A percentile compares a stretch with the other conserved stretches of the same genome.
Evolutionary conservation across 192 early-diverging fungal genomes (phyloP).

Genomic region (Thoreauomyces humboldtii): DNA sequence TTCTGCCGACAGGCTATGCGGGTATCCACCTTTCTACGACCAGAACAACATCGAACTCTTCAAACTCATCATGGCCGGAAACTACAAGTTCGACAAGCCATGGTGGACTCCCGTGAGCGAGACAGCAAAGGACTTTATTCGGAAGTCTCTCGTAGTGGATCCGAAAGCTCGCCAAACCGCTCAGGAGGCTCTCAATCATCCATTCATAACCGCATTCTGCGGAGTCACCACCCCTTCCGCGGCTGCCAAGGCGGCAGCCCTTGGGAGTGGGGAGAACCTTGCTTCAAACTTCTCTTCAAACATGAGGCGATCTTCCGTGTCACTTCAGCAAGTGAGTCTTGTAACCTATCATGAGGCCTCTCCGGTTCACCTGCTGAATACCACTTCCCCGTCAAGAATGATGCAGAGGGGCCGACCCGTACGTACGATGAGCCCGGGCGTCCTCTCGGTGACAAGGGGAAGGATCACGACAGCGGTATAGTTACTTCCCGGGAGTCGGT

Average conservation of each 20-base stretch:
- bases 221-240: slow-evolving; percentile 6
- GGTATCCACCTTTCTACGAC: slow-evolving; percentile 80
- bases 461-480: slow-evolving; percentile 34
- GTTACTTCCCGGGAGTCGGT: slow-evolving; percentile 40
- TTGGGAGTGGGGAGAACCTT: slow-evolving; percentile 7
- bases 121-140: slow-evolving; percentile 62
- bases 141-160: slow-evolving; percentile 54
- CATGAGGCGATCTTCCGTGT: no score
- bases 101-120: slow-evolving; percentile 75
- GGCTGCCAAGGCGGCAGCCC: background rate
- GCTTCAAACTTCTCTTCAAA: slow-evolving; percentile 14
- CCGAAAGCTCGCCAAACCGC: slow-evolving; percentile 48
- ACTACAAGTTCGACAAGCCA: slow-evolving; percentile 71
- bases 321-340: no score
- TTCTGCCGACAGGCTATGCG: slow-evolving; percentile 58
- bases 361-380: slow-evolving; percentile 17
- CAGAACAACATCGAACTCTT: slow-evolving; percentile 61
- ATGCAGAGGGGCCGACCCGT: no score
- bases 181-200: slow-evolving; percentile 38
- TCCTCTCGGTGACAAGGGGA: slow-evolving; percentile 28
- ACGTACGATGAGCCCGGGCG: no score
- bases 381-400: slow-evolving; percentile 5
- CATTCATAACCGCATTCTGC: slow-evolving; percentile 45
- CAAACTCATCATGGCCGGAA: slow-evolving; percentile 63
- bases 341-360: no score